Base-by-base conservation (phyloP, 2,329 filamentous ascomycete genomes). In the Xylaria sp. region DNA sequence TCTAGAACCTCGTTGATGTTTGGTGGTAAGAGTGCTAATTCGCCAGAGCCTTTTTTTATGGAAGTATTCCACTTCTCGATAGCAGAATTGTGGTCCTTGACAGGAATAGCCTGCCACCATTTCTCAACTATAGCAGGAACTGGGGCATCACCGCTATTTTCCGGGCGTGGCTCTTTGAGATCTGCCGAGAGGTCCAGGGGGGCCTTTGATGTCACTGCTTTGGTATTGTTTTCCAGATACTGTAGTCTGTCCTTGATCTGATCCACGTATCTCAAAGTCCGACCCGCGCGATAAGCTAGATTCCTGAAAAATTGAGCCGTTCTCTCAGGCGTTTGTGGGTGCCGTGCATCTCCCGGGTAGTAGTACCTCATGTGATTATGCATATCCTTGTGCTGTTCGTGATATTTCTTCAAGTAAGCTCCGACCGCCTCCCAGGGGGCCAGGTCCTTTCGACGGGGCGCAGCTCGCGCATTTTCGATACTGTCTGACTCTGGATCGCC, bases 221-320 rank as follows among this genome's bases (percentile, higher is more conserved):
- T 40, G 6, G 58, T 6, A 17, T 7, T 15, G 2, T 26, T 38
- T 36, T 67, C 68, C 10, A 70, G 42, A 63, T 71, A 72, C 57
- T 68, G 66, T 46, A 75, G 65, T 51, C 74, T 66, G n/a, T 65
- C 46, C 53, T 68, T 71, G 42, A 77, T 72, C n/a, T 67, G 46
- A 4, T 72, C 44, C 20, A 68, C 72, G 46, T 78, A 73, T 17
- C 71, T 66, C 57, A 79, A 68, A 15, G 80, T 82, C 53, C 73
- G 71, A 31, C 82, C 82, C 66, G 83, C 77, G 46, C 82, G 81
- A 68, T 77, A 83, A 26, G 78, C 80, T 23, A 83, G 72, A 28
- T 79, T 75, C 60, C 77, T 76, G 65, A 79, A 74, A 67, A 79
- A 79, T 33, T 76, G 74, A 6, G 48, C 66, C 6, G 74, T 77